A percentile compares a stretch with the other conserved stretches of the same genome.
Evolutionary conservation across 495 filamentous ascomycete species (phyloP).

Genomic region (Tuber umbilicatum): DNA sequence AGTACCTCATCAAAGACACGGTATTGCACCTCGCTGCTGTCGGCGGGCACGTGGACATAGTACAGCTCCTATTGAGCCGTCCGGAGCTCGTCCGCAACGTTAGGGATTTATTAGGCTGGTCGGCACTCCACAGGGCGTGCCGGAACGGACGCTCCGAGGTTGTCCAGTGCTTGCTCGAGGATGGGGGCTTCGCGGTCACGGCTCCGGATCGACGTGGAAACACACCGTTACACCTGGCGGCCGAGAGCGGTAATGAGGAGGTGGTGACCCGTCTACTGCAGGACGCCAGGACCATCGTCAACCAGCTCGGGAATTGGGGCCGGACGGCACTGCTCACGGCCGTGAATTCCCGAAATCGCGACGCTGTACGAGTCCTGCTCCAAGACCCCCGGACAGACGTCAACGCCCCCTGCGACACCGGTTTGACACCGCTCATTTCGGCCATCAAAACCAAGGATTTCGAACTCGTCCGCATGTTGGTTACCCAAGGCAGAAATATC

Average conservation of each 20-base stretch:
- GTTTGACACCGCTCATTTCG: not conserved
- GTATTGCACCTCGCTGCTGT: not conserved
- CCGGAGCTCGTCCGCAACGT: not conserved
- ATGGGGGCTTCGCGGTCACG: not conserved
- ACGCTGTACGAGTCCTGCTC: not conserved
- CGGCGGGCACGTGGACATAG: not conserved
- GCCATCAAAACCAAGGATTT: not conserved
- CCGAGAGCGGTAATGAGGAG: not conserved
- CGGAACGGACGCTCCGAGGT: not conserved
- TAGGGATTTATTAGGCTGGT: not conserved
- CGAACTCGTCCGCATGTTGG: not conserved
- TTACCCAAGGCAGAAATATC: not conserved
- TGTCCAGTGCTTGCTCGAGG: conserved; percentile 1
- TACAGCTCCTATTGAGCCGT: not conserved
- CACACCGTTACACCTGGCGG: not conserved
- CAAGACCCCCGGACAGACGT: not conserved
- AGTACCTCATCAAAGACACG: not conserved
- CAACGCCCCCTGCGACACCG: not conserved
- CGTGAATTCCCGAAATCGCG: not conserved
- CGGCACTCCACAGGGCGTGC: not conserved
- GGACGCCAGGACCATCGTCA: not conserved
- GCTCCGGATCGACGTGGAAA: not conserved
- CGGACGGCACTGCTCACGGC: not conserved
- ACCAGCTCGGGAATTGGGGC: conserved; percentile 1
- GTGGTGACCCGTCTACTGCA: not conserved